phyloP scores from a whole-genome alignment of 192 early-diverging fungal genomes.

The Lobosporangium transversale region DNA sequence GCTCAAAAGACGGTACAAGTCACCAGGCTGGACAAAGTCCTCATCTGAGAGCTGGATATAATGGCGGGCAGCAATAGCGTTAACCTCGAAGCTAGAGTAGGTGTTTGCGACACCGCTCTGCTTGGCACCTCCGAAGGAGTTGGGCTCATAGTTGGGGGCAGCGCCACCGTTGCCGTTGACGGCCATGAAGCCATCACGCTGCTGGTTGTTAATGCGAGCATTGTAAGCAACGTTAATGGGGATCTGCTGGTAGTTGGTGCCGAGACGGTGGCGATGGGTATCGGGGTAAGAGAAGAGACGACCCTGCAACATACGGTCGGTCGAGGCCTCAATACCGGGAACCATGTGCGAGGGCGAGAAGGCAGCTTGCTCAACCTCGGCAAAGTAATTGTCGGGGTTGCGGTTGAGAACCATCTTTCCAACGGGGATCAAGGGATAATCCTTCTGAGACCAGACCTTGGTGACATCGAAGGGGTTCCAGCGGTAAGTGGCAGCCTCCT shows the following conservation, averaged over 20 bases:
- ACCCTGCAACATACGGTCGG: conserved; percentile 77
- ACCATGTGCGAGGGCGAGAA: conserved; percentile 76
- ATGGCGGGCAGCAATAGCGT: conserved; percentile 62
- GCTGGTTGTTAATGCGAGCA: conserved; percentile 64
- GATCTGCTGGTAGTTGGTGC: conserved; percentile 77
- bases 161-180: conserved; percentile 66
- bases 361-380: conserved; percentile 77
- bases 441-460: conserved; percentile 73
- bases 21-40: conserved; percentile 73
- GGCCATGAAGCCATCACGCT: conserved; percentile 72
- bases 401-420: conserved; percentile 77
- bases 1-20: conserved; percentile 66
- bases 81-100: conserved; percentile 45
- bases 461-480: conserved; percentile 75
- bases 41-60: conserved; percentile 61
- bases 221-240: conserved; percentile 72
- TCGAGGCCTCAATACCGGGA: conserved; percentile 73
- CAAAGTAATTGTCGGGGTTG: conserved; percentile 81
- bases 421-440: conserved; percentile 69
- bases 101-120: conserved; percentile 44
- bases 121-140: conserved; percentile 65
- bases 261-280: conserved; percentile 74
- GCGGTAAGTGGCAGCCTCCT: conserved; percentile 67
- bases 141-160: conserved; percentile 71
- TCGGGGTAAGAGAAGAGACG: conserved; percentile 80